Evolutionary conservation across 345 rosid genomes (phyloP).

Genomic region (Ceriops decandra): DNA sequence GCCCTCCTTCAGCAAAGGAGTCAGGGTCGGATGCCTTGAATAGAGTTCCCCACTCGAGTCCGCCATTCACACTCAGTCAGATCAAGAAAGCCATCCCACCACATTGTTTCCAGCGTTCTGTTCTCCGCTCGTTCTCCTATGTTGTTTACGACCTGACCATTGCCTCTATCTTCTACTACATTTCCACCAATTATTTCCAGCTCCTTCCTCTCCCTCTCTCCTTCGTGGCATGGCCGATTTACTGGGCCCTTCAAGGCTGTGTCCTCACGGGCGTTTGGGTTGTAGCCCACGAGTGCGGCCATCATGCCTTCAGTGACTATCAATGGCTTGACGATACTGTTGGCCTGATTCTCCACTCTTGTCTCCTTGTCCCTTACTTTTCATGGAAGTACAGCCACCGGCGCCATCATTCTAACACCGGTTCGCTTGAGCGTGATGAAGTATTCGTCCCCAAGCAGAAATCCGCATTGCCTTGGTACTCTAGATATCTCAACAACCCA

Average conservation of each 20-base stretch:
- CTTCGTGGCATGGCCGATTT: conserved; percentile 70
- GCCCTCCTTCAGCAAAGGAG: conserved; percentile 36
- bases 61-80: conserved; percentile 66
- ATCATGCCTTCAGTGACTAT: conserved; percentile 90
- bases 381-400: conserved; percentile 94
- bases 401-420: conserved; percentile 90
- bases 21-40: conserved; percentile 28
- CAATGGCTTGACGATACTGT: conserved; percentile 84
- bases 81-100: conserved; percentile 84
- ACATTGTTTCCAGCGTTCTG: conserved; percentile 83
- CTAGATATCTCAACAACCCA: conserved; percentile 73
- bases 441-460: conserved; percentile 80
- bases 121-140: conserved; percentile 70
- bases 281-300: conserved; percentile 91
- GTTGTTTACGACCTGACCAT: conserved; percentile 51
- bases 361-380: conserved; percentile 82
- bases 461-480: conserved; percentile 42
- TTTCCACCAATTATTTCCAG: conserved; percentile 53
- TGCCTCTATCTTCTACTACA: conserved; percentile 48
- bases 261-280: conserved; percentile 82
- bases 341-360: conserved; percentile 78
- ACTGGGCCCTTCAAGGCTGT: conserved; percentile 81
- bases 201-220: conserved; percentile 53
- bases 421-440: conserved; percentile 78
- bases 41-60: conserved; percentile 60